Evolutionary conservation across 495 filamentous ascomycete species (phyloP), one percentile per base, ranked within the genome.

Genomic region (Penicillium robsamsonii): DNA sequence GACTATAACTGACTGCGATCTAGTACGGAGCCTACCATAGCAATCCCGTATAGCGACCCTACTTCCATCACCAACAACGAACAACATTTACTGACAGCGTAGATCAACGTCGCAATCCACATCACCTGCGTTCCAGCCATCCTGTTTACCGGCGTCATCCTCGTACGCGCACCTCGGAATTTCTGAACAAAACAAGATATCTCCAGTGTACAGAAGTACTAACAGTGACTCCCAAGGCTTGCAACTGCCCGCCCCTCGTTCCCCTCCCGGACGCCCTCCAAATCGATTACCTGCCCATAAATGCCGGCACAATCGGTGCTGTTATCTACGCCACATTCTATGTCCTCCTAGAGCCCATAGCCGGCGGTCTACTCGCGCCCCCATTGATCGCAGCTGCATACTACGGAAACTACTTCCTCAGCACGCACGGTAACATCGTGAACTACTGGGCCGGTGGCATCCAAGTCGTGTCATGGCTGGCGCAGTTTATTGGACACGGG

Each of bases 1-100:
- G 18, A 56, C 48, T 13, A 49, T 38, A 52, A 45, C 70, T 70
- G 55, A 73, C 63, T 45, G 37, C 53, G 31, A 44, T 50, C 57
- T 35, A 97, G 94, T 98, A 98, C 81, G 93, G 94, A 64, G 83
- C 90, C 29, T 97, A 98, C 70, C 94, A 98, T 70, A 87, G 89
- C 70, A 87, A 96, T 73, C 77, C 84, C 9, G 89, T 95, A 78
- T 44, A 66, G 53, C 35, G 4, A 20, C 33, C 24, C 20, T 47
- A 4, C 42, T 22, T 18, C 25, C 51, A 25, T 55, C 38, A 47
- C 44, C 25, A 42, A 31, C 29, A 29, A 45, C 13, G 18, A 24
- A 51, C n/a, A 47, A 13, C 45, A 7, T 8, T 49, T 58, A 11
- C 55, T 58, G 38, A 50, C 43, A 58, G 55, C 44, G 11, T 57